Conservation (phyloP, 352 stramenopile species). For the Pythium aquatile region DNA sequence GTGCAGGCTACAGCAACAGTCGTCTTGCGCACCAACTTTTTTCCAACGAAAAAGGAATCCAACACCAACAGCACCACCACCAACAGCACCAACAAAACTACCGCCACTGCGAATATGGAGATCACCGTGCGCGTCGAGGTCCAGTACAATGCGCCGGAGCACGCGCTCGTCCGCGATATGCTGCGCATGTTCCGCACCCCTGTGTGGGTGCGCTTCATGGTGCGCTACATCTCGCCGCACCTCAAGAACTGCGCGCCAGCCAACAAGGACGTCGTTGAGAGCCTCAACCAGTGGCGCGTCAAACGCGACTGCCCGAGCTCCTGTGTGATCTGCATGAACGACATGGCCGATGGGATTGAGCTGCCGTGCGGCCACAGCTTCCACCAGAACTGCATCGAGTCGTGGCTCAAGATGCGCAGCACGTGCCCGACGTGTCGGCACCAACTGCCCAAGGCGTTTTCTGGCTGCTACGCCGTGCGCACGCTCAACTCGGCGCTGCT, state of each 20-base stretch:
- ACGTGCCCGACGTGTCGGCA: constrained; percentile 94
- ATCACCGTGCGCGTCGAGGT: constrained; percentile 80
- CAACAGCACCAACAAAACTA: constrained; percentile 6
- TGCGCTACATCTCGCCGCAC: constrained; percentile 82
- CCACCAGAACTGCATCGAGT: constrained; percentile 91
- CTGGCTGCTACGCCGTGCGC: constrained; percentile 71
- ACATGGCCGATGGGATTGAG: constrained; percentile 63
- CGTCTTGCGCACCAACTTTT: constrained; percentile 4
- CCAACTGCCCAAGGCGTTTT: constrained; percentile 86
- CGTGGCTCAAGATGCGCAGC: constrained; percentile 91
- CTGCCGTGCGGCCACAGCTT: constrained; percentile 93
- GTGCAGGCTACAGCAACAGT: neutral
- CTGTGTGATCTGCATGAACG: constrained; percentile 93
- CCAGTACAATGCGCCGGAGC: constrained; percentile 69
- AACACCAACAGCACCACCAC: too few relatives aligned
- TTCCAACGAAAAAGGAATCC: neutral
- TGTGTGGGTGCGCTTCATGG: constrained; percentile 83
- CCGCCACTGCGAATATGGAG: constrained; percentile 39
- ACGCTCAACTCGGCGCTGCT: constrained; percentile 79
- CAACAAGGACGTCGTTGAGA: constrained; percentile 67
- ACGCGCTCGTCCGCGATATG: constrained; percentile 64
- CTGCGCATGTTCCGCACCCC: constrained; percentile 82
- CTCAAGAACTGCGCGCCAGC: constrained; percentile 78
- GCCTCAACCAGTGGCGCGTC: constrained; percentile 31
- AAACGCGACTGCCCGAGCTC: constrained; percentile 32